Percentiles rank a stretch among this genome's conserved stretches.
phyloP scores from a whole-genome alignment of 768 basidiomycete species.

The Serpula lacrymans region DNA sequence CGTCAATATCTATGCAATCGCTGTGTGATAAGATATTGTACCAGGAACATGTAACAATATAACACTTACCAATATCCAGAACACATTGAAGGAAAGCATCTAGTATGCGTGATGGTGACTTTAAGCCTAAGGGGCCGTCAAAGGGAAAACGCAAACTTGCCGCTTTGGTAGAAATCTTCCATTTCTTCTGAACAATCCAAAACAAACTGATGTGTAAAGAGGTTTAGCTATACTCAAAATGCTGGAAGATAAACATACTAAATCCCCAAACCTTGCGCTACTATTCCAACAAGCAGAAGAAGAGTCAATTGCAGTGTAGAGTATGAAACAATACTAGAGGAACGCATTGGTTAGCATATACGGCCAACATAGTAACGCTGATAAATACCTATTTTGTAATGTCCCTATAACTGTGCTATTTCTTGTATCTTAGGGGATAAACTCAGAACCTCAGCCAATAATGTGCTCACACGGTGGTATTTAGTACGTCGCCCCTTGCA shows the following conservation, averaged over 20 bases:
- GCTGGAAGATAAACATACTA: slow-evolving; percentile 43
- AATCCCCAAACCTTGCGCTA: slow-evolving; percentile 62
- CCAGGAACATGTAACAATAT: not conserved
- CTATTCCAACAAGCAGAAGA: slow-evolving; percentile 63
- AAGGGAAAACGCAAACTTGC: slow-evolving; percentile 26
- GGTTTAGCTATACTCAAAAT: not conserved
- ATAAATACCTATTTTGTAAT: slow-evolving; percentile 59
- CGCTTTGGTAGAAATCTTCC: slow-evolving; percentile 59
- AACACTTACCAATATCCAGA: slow-evolving; percentile 61
- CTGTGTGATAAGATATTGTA: not conserved
- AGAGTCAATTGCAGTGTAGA: slow-evolving; percentile 70
- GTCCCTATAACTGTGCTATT: slow-evolving; percentile 69
- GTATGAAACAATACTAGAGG: slow-evolving; percentile 58
- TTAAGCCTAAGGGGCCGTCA: not conserved
- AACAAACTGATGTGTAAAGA: slow-evolving; percentile 43
- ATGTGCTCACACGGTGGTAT: slow-evolving; percentile 66
- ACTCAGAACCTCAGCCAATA: slow-evolving; percentile 1
- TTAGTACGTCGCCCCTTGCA: slow-evolving; percentile 67
- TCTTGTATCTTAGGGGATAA: too few species aligned
- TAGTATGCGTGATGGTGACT: slow-evolving; percentile 18
- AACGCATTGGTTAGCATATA: not conserved
- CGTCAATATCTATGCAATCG: slow-evolving; percentile 47
- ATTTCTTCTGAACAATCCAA: slow-evolving; percentile 68
- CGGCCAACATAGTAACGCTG: not conserved
- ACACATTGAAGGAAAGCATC: slow-evolving; percentile 71